Percentiles rank a stretch among this genome's conserved stretches.
These are phyloP conservation scores for Apiotrichum gamsii DNA, from an alignment of 1,284 basidiomycete species.

Conservation along the genomic window DNA sequence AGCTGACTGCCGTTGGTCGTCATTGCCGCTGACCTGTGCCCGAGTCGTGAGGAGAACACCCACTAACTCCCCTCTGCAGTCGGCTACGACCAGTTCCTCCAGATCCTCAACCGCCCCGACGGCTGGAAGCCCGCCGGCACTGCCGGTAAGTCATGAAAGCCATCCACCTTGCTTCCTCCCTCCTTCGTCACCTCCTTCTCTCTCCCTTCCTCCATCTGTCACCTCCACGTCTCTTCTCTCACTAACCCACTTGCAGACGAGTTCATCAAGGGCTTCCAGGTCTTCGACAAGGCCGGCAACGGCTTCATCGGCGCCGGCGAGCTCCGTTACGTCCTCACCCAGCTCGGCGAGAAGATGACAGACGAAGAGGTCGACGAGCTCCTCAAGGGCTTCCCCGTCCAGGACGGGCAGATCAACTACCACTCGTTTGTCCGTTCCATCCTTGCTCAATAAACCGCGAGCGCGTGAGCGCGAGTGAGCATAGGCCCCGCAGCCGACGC, in stretches of 20 bases:
- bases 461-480: too few relatives aligned
- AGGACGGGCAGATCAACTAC: constrained; percentile 96
- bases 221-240: background rate
- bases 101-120: constrained; percentile 88
- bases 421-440: constrained; percentile 92
- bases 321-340: constrained; percentile 89
- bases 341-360: constrained; percentile 93
- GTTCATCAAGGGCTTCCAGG: constrained; percentile 98
- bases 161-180: too few relatives aligned
- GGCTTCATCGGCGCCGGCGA: constrained; percentile 90
- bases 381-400: constrained; percentile 68
- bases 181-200: background rate
- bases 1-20: too few relatives aligned
- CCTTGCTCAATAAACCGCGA: constrained; percentile 69
- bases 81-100: constrained; percentile 81
- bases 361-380: constrained; percentile 98
- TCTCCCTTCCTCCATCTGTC: background rate
- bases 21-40: background rate
- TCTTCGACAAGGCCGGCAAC: constrained; percentile 97
- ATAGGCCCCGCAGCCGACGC: too few relatives aligned
- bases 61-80: constrained; percentile 51
- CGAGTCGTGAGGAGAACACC: too few relatives aligned
- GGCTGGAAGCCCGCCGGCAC: constrained; percentile 95
- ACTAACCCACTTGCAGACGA: constrained; percentile 61
- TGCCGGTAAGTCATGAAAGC: constrained; percentile 64